Conservation (phyloP, 1,139 yeast genomes). For the Suhomyces ambrosiae region DNA sequence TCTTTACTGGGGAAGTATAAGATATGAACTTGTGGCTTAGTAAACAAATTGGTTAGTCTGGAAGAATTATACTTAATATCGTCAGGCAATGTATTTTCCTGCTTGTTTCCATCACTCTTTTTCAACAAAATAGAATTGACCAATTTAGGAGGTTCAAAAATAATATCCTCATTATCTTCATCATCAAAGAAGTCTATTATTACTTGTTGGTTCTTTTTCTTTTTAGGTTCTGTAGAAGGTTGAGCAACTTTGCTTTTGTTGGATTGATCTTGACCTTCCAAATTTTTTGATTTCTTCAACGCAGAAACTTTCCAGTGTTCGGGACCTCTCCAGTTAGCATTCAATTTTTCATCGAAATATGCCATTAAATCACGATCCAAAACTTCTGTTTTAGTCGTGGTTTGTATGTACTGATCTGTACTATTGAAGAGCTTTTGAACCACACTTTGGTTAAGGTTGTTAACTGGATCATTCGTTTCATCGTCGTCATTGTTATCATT, state of each 20-base stretch:
- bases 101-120: slow-evolving; percentile 27
- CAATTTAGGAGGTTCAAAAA: slow-evolving; percentile 54
- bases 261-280: slow-evolving; percentile 7
- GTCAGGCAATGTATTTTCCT: slow-evolving; percentile 61
- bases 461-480: slow-evolving; percentile 22
- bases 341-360: slow-evolving; percentile 72
- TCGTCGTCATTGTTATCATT: slow-evolving; percentile 21
- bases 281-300: slow-evolving; percentile 40
- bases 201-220: slow-evolving; percentile 36
- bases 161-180: slow-evolving; percentile 43
- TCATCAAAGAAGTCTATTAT: slow-evolving; percentile 53
- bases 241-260: slow-evolving; percentile 1
- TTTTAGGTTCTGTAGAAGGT: slow-evolving; percentile 18
- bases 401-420: slow-evolving; percentile 20
- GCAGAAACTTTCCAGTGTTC: slow-evolving; percentile 88
- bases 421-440: slow-evolving; percentile 28
- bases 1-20: slow-evolving; percentile 32
- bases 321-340: slow-evolving; percentile 85
- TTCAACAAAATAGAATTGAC: slow-evolving; percentile 27
- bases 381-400: slow-evolving; percentile 31
- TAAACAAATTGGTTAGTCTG: slow-evolving; percentile 65
- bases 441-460: slow-evolving; percentile 26
- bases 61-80: slow-evolving; percentile 75
- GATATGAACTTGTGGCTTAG: slow-evolving; percentile 59
- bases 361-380: slow-evolving; percentile 73